Conservation (phyloP, 345 rosid genomes). For the Cardamine occulta region DNA sequence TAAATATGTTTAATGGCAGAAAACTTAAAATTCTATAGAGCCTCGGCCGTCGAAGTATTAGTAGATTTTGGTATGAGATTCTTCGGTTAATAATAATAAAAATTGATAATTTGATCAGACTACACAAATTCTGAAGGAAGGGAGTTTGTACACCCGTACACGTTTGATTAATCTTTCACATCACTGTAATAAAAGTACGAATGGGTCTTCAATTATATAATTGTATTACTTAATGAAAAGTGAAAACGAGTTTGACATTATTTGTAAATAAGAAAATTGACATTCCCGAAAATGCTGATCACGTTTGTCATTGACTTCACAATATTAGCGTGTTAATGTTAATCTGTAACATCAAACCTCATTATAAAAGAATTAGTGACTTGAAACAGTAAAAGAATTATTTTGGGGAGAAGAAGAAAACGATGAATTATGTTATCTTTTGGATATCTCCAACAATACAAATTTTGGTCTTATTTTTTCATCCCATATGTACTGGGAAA, state of each 20-base stretch:
- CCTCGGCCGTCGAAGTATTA: no score
- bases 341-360: conserved; percentile 1
- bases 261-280: conserved; percentile 16
- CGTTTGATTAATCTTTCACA: conserved; percentile 36
- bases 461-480: not conserved
- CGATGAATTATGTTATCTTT: not conserved
- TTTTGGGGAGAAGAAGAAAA: not conserved
- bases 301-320: conserved; percentile 43
- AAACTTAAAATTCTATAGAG: no score
- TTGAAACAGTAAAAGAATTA: not conserved
- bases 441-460: not conserved
- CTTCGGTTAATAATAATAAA: not conserved
- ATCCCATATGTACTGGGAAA: not conserved
- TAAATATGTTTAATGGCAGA: not conserved
- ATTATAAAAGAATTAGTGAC: not conserved
- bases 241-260: conserved; percentile 30
- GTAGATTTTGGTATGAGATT: not conserved
- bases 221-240: not conserved
- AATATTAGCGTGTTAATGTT: not conserved
- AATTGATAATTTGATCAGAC: conserved; percentile 4
- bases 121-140: conserved; percentile 9
- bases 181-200: conserved; percentile 24
- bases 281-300: conserved; percentile 31
- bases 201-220: conserved; percentile 10
- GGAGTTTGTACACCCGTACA: conserved; percentile 38